phyloP scores from a whole-genome alignment of 2,329 filamentous ascomycete species.

The Verticillium alfalfae region DNA sequence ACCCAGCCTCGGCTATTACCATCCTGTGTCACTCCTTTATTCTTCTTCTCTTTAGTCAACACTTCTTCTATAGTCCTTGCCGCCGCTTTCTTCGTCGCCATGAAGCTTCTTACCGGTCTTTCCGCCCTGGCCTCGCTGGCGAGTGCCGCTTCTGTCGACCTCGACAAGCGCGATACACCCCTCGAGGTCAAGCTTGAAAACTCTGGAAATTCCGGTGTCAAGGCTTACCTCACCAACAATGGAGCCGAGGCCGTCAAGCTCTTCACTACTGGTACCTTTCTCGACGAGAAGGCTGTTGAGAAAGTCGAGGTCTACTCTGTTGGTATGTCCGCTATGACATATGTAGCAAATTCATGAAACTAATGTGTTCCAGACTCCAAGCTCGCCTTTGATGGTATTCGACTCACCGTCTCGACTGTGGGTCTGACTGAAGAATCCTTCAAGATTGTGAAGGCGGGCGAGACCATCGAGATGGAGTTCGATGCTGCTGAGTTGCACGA shows the following conservation, averaged over 20 bases:
- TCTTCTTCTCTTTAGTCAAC: not conserved
- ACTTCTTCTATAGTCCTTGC: not conserved
- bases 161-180: constrained; percentile 25
- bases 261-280: constrained; percentile 41
- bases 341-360: too few relatives aligned
- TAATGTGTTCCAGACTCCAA: not conserved
- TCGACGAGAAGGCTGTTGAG: constrained; percentile 41
- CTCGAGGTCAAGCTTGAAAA: constrained; percentile 32
- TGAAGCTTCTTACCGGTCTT: constrained; percentile 30
- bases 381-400: constrained; percentile 40
- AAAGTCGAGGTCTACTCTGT: constrained; percentile 39
- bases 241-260: constrained; percentile 36
- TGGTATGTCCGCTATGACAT: constrained; percentile 19
- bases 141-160: constrained; percentile 21
- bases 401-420: constrained; percentile 35
- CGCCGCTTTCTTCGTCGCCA: constrained; percentile 17
- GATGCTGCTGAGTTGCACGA: constrained; percentile 48
- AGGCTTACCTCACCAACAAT: constrained; percentile 41
- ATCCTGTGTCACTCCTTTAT: not conserved
- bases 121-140: constrained; percentile 26
- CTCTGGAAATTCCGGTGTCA: constrained; percentile 38
- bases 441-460: constrained; percentile 32
- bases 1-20: not conserved
- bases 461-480: constrained; percentile 42
- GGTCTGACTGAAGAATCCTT: constrained; percentile 38